A percentile compares a stretch with the other conserved stretches of the same genome.
Conservation (phyloP, 257 asterid genomes). For the Paulownia fortunei region DNA sequence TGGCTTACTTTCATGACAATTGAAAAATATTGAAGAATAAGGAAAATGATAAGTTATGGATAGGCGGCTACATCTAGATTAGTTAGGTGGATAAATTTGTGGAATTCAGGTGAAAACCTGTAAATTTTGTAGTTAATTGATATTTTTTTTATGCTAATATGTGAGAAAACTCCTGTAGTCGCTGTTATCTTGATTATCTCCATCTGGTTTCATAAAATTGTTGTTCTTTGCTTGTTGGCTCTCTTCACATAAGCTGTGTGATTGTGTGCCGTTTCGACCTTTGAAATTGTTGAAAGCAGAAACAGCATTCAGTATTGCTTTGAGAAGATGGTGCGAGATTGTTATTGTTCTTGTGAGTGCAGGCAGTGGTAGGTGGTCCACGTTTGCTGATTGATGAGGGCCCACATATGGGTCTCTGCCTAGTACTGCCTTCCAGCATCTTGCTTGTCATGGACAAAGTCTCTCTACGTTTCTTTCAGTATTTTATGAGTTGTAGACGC, state of each 20-base stretch:
- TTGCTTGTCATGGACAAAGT: not conserved
- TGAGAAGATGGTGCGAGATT: not conserved
- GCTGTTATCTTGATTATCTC: not conserved
- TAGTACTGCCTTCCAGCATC: not conserved
- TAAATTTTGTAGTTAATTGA: not conserved
- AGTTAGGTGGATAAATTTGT: not conserved
- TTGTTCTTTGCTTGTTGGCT: not conserved
- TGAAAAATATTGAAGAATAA: not conserved
- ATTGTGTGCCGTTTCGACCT: not conserved
- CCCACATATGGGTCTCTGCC: not conserved
- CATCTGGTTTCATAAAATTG: not conserved
- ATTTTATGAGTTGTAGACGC: not conserved
- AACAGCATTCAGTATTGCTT: not conserved
- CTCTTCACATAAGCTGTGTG: not conserved
- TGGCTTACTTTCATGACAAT: not conserved
- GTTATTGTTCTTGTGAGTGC: conserved; percentile 3
- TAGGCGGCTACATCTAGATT: not conserved
- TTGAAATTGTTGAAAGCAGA: not conserved
- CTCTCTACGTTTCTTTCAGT: not conserved
- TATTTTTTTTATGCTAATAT: not conserved
- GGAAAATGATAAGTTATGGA: not conserved
- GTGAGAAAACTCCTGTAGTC: not conserved
- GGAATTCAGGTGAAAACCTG: not conserved
- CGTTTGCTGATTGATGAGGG: not conserved
- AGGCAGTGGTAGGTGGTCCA: not conserved